Evolutionary conservation across 805 yeast species (phyloP).

Genomic region (Lachancea meyersii): DNA sequence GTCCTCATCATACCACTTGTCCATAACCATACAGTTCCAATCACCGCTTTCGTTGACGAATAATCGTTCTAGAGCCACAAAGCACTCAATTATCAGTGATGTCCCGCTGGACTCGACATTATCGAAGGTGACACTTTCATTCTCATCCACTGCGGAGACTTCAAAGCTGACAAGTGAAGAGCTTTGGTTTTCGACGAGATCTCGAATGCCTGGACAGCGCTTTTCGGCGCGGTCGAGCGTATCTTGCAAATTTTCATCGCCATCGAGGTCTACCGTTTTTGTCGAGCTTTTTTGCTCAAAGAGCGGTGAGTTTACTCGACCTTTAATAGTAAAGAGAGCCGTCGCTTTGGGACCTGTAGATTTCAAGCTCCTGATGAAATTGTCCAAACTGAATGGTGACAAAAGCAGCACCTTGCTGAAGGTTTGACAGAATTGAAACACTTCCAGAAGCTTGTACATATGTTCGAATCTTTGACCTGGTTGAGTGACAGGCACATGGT

Average conservation of each 20-base stretch:
- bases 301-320: background rate
- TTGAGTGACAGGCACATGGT: slow-evolving; percentile 14
- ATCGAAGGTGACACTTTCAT: slow-evolving; percentile 16
- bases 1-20: slow-evolving; percentile 26
- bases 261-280: background rate
- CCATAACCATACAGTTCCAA: slow-evolving; percentile 28
- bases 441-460: slow-evolving; percentile 24
- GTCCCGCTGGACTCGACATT: slow-evolving; percentile 23
- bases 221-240: background rate
- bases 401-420: slow-evolving; percentile 23
- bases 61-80: slow-evolving; percentile 27
- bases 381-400: slow-evolving; percentile 27
- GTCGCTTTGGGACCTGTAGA: slow-evolving; percentile 24
- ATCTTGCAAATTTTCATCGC: slow-evolving; percentile 1
- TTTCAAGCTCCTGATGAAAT: slow-evolving; percentile 26
- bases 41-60: slow-evolving; percentile 31
- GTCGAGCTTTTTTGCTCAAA: background rate
- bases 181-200: slow-evolving; percentile 13
- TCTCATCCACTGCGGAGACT: slow-evolving; percentile 8
- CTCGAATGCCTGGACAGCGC: slow-evolving; percentile 12
- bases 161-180: slow-evolving; percentile 13
- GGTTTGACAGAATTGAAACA: slow-evolving; percentile 29
- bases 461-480: slow-evolving; percentile 10
- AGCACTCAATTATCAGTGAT: slow-evolving; percentile 25
- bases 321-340: background rate